Conservation (phyloP, 2,329 filamentous ascomycete species). For the Polychaeton citri region DNA sequence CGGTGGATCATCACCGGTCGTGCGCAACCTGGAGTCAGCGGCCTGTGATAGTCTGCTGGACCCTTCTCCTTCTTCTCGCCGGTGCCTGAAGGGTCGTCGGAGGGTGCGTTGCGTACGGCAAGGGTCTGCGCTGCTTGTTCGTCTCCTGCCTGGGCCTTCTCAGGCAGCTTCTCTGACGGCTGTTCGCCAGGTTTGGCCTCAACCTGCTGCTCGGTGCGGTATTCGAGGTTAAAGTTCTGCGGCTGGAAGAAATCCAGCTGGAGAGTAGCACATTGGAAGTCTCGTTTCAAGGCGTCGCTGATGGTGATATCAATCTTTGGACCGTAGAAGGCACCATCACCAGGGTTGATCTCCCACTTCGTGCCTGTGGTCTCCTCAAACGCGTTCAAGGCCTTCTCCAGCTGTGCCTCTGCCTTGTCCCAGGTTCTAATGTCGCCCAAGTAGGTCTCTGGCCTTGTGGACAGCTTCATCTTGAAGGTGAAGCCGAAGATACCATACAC, state of each 20-base stretch:
- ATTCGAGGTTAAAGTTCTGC: conserved; percentile 76
- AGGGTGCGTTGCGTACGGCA: conserved; percentile 20
- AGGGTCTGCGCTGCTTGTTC: conserved; percentile 11
- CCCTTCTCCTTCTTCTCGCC: conserved; percentile 17
- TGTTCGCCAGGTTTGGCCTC: conserved; percentile 26
- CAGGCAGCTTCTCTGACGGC: conserved; percentile 21
- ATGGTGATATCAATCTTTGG: conserved; percentile 98
- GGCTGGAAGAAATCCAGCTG: conserved; percentile 84
- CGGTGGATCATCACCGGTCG: conserved; percentile 80
- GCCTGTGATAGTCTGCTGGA: conserved; percentile 21
- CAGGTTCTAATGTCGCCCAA: conserved; percentile 78
- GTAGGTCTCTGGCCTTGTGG: conserved; percentile 78
- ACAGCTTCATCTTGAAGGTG: conserved; percentile 87
- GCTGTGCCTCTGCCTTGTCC: conserved; percentile 72
- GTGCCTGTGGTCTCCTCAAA: conserved; percentile 53
- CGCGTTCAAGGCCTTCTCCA: conserved; percentile 64
- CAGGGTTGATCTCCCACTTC: conserved; percentile 81
- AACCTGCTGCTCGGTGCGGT: conserved; percentile 58
- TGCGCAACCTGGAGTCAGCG: conserved; percentile 56
- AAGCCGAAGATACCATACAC: conserved; percentile 78
- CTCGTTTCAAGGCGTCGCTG: conserved; percentile 69
- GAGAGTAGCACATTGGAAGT: conserved; percentile 85
- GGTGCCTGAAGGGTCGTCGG: conserved; percentile 14
- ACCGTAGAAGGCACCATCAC: conserved; percentile 95
- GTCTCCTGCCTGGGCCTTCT: conserved; percentile 24